Percentiles rank a stretch among this genome's conserved stretches.
phyloP scores from a whole-genome alignment of 352 stramenopile genomes.

The Globisporangium nunn region DNA sequence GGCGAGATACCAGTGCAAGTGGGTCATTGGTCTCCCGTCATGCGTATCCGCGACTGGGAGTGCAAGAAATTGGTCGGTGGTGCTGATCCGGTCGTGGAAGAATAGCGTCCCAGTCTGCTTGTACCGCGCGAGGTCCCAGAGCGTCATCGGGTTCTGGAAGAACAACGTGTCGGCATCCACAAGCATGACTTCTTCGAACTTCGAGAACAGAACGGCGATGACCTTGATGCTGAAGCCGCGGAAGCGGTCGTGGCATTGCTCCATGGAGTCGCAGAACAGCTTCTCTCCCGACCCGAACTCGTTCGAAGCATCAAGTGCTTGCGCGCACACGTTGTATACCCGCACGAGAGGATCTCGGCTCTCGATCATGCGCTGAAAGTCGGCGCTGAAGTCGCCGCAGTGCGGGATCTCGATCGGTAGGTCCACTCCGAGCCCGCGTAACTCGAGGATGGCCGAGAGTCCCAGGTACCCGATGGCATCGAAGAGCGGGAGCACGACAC shows the following conservation, averaged over 20 bases:
- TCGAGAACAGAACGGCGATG: slow-evolving; percentile 50
- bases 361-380: slow-evolving; percentile 27
- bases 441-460: slow-evolving; percentile 53
- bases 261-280: slow-evolving; percentile 45
- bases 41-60: slow-evolving; percentile 14
- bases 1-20: slow-evolving; percentile 46
- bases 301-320: slow-evolving; percentile 23
- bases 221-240: slow-evolving; percentile 65
- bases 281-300: slow-evolving; percentile 15
- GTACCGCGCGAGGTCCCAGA: slow-evolving; percentile 54
- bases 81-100: slow-evolving; percentile 45
- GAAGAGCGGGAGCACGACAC: slow-evolving; percentile 61
- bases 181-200: slow-evolving; percentile 67
- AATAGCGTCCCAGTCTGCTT: slow-evolving; percentile 46
- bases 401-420: slow-evolving; percentile 63
- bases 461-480: slow-evolving; percentile 51
- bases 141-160: slow-evolving; percentile 41
- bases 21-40: slow-evolving; percentile 18
- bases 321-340: slow-evolving; percentile 60
- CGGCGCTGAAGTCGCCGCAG: slow-evolving; percentile 48
- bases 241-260: slow-evolving; percentile 38
- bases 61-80: slow-evolving; percentile 32
- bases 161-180: slow-evolving; percentile 68
- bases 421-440: slow-evolving; percentile 42
- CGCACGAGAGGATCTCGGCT: slow-evolving; percentile 33